Conservation (phyloP, 345 rosid species). For the Linum lewisii region DNA sequence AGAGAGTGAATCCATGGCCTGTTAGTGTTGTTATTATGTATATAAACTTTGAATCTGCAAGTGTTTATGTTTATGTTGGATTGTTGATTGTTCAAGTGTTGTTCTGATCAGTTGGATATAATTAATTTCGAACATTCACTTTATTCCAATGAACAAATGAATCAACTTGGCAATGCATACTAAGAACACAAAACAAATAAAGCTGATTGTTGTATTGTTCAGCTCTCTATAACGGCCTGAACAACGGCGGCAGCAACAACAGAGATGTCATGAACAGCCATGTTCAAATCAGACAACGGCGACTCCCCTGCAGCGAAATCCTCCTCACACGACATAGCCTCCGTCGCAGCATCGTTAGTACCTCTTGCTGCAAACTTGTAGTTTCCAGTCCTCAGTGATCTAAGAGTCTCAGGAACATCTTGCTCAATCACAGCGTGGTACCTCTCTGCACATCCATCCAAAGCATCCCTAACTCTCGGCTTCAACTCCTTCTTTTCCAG, state of each 20-base stretch:
- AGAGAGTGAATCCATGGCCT: neutral
- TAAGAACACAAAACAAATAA: no score
- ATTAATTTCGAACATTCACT: no score
- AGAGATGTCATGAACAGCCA: constrained; percentile 19
- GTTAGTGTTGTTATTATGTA: no score
- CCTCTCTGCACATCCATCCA: constrained; percentile 17
- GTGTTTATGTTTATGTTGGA: no score
- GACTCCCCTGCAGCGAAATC: constrained; percentile 12
- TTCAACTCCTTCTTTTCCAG: neutral
- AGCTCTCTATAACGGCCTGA: constrained; percentile 4
- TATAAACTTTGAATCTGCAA: no score
- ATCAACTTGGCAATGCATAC: no score
- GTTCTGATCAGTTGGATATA: no score
- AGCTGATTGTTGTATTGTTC: neutral
- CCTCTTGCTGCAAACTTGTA: constrained; percentile 19
- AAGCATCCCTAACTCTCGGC: constrained; percentile 2
- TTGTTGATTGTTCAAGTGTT: no score
- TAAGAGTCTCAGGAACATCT: constrained; percentile 14
- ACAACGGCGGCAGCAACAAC: constrained; percentile 19
- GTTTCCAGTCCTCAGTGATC: constrained; percentile 14
- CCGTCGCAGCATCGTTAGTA: constrained; percentile 16
- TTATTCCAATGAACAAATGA: no score
- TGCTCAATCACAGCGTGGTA: constrained; percentile 13
- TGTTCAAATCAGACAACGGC: constrained; percentile 18
- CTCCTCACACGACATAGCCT: constrained; percentile 24